A percentile compares a stretch with the other conserved stretches of the same genome.
Conservation (phyloP, 495 filamentous ascomycete species). For the Melanomma pulvis-pyrius region DNA sequence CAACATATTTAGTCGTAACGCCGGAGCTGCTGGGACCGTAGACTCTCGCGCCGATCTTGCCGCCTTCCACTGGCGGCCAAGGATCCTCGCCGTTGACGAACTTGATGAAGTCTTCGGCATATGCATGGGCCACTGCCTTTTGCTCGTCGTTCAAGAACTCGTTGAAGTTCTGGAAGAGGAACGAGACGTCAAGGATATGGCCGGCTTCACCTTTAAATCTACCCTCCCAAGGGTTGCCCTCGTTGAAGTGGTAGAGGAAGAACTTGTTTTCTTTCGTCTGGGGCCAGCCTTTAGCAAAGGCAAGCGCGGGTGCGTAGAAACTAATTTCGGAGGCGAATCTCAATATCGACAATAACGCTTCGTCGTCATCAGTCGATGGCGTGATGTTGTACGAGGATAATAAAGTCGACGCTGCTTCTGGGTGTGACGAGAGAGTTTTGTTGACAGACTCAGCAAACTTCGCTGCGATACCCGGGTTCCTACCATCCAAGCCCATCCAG, state of each 20-base stretch:
- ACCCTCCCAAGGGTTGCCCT: slow-evolving; percentile 54
- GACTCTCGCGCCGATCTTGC: slow-evolving; percentile 23
- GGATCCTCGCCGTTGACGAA: slow-evolving; percentile 32
- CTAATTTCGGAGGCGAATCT: slow-evolving; percentile 31
- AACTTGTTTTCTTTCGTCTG: slow-evolving; percentile 34
- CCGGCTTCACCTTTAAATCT: slow-evolving; percentile 49
- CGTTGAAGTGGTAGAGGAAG: slow-evolving; percentile 56
- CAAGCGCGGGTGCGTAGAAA: slow-evolving; percentile 33
- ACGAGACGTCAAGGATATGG: slow-evolving; percentile 54
- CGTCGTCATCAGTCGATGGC: slow-evolving; percentile 18
- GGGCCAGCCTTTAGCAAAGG: slow-evolving; percentile 34
- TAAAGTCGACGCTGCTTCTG: slow-evolving; percentile 10
- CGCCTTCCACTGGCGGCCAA: slow-evolving; percentile 27
- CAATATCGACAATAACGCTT: slow-evolving; percentile 26
- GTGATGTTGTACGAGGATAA: slow-evolving; percentile 29
- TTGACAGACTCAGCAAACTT: slow-evolving; percentile 39
- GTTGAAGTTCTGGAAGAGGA: slow-evolving; percentile 54
- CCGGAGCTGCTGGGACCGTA: slow-evolving; percentile 31
- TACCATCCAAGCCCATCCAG: slow-evolving; percentile 22
- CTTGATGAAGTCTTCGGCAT: slow-evolving; percentile 29
- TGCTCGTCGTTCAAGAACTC: slow-evolving; percentile 42
- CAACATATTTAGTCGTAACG: slow-evolving; percentile 27
- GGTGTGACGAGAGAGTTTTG: slow-evolving; percentile 18
- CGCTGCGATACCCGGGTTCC: slow-evolving; percentile 27
- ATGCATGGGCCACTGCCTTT: slow-evolving; percentile 24